Percentiles rank a stretch among this genome's conserved stretches.
phyloP scores from a whole-genome alignment of 2,329 filamentous ascomycete species.

The Penicillium hordei region DNA sequence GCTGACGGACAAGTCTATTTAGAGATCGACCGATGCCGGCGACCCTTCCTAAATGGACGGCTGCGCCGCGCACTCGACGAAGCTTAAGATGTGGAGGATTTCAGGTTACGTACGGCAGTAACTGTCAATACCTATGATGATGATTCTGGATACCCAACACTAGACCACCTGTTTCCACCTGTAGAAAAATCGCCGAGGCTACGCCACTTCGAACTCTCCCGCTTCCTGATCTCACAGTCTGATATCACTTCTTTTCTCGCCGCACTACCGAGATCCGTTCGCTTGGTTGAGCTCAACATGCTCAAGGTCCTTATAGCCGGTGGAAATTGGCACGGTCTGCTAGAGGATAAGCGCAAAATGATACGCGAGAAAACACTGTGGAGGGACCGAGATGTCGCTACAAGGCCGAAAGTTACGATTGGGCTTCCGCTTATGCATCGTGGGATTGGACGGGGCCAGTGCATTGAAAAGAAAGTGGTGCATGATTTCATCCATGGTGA shows the following conservation, averaged over 20 bases:
- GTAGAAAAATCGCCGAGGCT: not conserved
- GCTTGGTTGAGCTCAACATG: not conserved
- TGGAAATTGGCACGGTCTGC: not conserved
- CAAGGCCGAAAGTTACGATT: not conserved
- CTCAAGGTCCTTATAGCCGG: no score
- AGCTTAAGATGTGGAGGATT: constrained; percentile 2
- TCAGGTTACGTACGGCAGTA: constrained; percentile 7
- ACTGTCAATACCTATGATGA: not conserved
- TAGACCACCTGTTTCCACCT: no score
- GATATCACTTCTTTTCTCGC: not conserved
- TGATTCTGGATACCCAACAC: no score
- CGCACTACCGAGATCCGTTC: not conserved
- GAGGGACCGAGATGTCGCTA: not conserved
- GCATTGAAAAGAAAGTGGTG: not conserved
- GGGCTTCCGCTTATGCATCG: no score
- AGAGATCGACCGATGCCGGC: no score
- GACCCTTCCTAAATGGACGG: no score
- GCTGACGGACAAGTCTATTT: no score
- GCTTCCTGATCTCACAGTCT: not conserved
- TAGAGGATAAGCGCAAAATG: not conserved
- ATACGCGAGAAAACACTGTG: not conserved
- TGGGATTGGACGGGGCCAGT: not conserved
- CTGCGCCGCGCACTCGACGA: no score
- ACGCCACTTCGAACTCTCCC: not conserved
- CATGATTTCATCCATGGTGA: not conserved